phyloP scores from a whole-genome alignment of 192 early-diverging fungal genomes.

The Phlyctochytrium planicorne region DNA sequence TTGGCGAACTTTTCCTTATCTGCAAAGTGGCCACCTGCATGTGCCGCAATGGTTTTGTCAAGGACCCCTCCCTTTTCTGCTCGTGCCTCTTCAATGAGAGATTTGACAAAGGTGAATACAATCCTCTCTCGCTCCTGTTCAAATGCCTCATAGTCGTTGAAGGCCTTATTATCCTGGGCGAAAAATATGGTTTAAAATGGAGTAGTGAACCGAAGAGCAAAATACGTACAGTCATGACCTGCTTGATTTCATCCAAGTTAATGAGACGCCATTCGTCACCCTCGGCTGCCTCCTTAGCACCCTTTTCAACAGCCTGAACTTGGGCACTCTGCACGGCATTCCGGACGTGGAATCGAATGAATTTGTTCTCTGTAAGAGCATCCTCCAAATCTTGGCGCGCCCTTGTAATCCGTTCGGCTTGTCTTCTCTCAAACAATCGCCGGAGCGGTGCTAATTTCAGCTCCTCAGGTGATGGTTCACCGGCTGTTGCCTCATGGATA shows the following conservation, averaged over 20 bases:
- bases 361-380: slow-evolving; percentile 50
- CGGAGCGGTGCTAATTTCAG: slow-evolving; percentile 26
- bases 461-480: neutral
- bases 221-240: slow-evolving; percentile 47
- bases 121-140: slow-evolving; percentile 41
- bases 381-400: slow-evolving; percentile 42
- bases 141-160: slow-evolving; percentile 39
- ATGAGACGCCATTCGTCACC: slow-evolving; percentile 47
- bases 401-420: slow-evolving; percentile 24
- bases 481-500: neutral
- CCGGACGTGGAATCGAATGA: slow-evolving; percentile 52
- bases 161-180: slow-evolving; percentile 53
- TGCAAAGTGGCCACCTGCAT: slow-evolving; percentile 20
- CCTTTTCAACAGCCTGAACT: slow-evolving; percentile 36
- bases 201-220: neutral
- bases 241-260: slow-evolving; percentile 46
- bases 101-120: slow-evolving; percentile 31
- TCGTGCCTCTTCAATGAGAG: slow-evolving; percentile 21
- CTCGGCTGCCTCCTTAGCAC: slow-evolving; percentile 35
- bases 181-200: neutral
- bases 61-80: slow-evolving; percentile 24
- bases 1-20: slow-evolving; percentile 15
- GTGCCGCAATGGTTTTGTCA: slow-evolving; percentile 15
- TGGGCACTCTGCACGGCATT: slow-evolving; percentile 38
- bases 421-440: slow-evolving; percentile 36